phyloP scores from a whole-genome alignment of 2,329 filamentous ascomycete species.

The Dryadomyces quercivorus region DNA sequence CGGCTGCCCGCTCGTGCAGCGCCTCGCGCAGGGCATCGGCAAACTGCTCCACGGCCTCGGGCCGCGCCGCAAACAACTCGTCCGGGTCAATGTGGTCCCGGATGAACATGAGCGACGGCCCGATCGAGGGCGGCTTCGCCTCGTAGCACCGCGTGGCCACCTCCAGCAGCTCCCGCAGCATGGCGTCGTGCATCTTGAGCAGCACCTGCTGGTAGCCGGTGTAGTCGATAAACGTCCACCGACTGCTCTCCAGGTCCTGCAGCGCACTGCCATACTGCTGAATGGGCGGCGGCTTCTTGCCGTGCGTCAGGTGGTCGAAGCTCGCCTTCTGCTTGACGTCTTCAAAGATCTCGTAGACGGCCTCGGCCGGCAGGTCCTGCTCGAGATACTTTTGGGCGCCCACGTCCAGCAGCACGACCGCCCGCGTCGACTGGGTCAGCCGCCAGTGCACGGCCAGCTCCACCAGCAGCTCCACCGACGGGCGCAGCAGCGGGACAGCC shows the following conservation, averaged over 20 bases:
- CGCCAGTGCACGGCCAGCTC: constrained; percentile 85
- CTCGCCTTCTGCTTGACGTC: constrained; percentile 51
- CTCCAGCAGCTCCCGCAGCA: constrained; percentile 71
- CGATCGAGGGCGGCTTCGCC: constrained; percentile 70
- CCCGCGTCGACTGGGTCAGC: constrained; percentile 67
- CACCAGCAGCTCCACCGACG: constrained; percentile 69
- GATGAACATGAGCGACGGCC: constrained; percentile 58
- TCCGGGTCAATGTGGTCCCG: constrained; percentile 75
- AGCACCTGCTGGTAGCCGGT: constrained; percentile 64
- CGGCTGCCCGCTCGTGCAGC: constrained; percentile 59
- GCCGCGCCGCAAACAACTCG: constrained; percentile 56
- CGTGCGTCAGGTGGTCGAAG: constrained; percentile 41
- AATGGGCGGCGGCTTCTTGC: constrained; percentile 49
- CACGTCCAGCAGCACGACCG: constrained; percentile 75
- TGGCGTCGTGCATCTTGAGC: constrained; percentile 61
- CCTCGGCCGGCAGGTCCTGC: constrained; percentile 68
- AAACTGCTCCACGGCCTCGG: constrained; percentile 62
- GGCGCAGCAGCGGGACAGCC: constrained; percentile 50
- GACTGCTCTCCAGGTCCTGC: constrained; percentile 42
- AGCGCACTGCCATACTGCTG: constrained; percentile 38
- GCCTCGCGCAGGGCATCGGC: constrained; percentile 58
- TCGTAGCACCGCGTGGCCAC: constrained; percentile 86
- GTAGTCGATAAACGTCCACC: constrained; percentile 60
- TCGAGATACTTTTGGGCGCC: constrained; percentile 75
- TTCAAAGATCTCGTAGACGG: constrained; percentile 72